Base-by-base conservation (phyloP, 208 protist genomes). In the Tritrichomonas musculus region DNA sequence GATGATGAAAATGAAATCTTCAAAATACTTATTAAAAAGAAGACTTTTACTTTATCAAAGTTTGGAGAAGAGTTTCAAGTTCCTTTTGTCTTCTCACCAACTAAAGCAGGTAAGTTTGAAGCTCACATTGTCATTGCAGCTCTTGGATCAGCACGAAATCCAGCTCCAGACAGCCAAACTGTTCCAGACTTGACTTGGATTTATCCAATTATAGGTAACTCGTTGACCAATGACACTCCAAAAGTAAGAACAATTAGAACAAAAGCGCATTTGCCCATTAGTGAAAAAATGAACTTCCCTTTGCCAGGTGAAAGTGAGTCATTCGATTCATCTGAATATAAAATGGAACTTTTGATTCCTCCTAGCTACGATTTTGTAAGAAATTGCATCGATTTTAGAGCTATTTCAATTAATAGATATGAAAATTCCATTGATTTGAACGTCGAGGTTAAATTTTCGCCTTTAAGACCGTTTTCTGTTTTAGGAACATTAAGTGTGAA, bases 61-160 rank as follows among this genome's bases (percentile, higher is more conserved):
- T 88, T 88, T 30, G 77, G 77, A n/a, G 77, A 88, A 88, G 77
- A 88, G 39, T 88, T 88, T 30, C 77, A 88, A 49, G 57, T 88
- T 88, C 77, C 77, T 17, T 88, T 88, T 30, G 57, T 27, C 17
- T 88, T 88, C n/a, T 57, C 25, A 33, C 77, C 77, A 57, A 11
- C 41, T 22, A 44, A 57, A 39, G 9, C 41, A 13, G 77, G 77
- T 33, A 41, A 88, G 30, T 88, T 57, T 47, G 14, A 44, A 39
- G 77, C 77, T 20, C 77, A 88, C 17, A 88, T 88, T 14, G 57
- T 88, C 39, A n/a, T 88, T 30, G 77, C 77, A 17, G 53, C 44
- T 14, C 8, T 39, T 47, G 77, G 77, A 39, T 30, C 41, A 39
- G 47, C 77, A 39, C 13, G 47, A 53, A 36, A 11, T 36, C 47